Evolutionary conservation across 805 yeast genomes (phyloP).

Genomic region (Wickerhamiella occidentalis): DNA sequence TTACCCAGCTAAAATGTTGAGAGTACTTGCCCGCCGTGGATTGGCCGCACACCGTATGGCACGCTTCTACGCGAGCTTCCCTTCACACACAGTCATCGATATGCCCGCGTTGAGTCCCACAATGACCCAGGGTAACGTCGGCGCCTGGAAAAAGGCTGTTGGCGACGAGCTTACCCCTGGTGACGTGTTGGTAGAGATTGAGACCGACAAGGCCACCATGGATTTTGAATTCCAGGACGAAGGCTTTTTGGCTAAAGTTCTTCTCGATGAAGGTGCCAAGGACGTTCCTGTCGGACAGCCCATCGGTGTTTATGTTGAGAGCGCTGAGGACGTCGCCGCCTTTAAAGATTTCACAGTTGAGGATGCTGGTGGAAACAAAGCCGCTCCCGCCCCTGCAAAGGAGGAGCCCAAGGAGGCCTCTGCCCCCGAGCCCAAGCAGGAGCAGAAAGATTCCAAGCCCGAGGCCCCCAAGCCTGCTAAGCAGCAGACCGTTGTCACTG

Average conservation of each 20-base stretch:
- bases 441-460: slow-evolving; percentile 82
- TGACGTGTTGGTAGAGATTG: slow-evolving; percentile 91
- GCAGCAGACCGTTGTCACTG: slow-evolving; percentile 59
- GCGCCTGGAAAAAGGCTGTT: slow-evolving; percentile 75
- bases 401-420: slow-evolving; percentile 14
- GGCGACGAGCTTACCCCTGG: slow-evolving; percentile 89
- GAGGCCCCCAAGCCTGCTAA: slow-evolving; percentile 78
- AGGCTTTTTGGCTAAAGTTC: slow-evolving; percentile 72
- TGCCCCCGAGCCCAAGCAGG: slow-evolving; percentile 19
- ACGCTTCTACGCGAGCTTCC: slow-evolving; percentile 33
- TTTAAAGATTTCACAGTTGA: slow-evolving; percentile 74
- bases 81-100: slow-evolving; percentile 74
- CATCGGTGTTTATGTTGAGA: slow-evolving; percentile 92
- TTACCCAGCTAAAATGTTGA: neutral
- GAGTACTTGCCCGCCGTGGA: slow-evolving; percentile 10
- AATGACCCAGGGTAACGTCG: slow-evolving; percentile 91
- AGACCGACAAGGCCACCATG: slow-evolving; percentile 96
- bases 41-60: slow-evolving; percentile 10
- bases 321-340: slow-evolving; percentile 70
- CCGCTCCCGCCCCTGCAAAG: slow-evolving; percentile 25
- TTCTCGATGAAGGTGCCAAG: slow-evolving; percentile 59
- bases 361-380: slow-evolving; percentile 50
- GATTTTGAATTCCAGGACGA: slow-evolving; percentile 98
- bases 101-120: slow-evolving; percentile 99
- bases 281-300: slow-evolving; percentile 92